Evolutionary conservation across 257 asterid species (phyloP).

Genomic region (Salvia miltiorrhiza): DNA sequence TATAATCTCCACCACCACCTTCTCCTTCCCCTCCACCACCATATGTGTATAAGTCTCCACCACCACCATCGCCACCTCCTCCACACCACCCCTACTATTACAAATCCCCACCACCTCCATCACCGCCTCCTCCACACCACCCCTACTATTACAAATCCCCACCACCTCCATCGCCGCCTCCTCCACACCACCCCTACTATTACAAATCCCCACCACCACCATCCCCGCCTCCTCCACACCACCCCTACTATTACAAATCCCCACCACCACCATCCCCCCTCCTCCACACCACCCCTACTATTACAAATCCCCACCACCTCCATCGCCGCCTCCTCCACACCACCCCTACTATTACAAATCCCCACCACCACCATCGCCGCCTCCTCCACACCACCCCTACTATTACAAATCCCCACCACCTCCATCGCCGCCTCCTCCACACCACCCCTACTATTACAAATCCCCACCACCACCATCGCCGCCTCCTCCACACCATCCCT

Average conservation of each 20-base stretch:
- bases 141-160: not conserved
- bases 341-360: slow-evolving; percentile 11
- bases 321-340: not conserved
- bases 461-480: not conserved
- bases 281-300: not conserved
- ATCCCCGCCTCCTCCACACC: not conserved
- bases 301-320: not conserved
- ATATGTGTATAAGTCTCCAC: not conserved
- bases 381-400: slow-evolving; percentile 1
- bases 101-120: not conserved
- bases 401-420: not conserved
- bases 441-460: not conserved
- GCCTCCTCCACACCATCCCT: not conserved
- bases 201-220: slow-evolving; percentile 6
- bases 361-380: not conserved
- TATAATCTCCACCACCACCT: slow-evolving; percentile 5
- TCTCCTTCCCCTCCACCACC: not conserved
- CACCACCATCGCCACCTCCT: not conserved
- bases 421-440: not conserved
- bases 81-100: not conserved
- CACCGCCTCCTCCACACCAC: slow-evolving; percentile 17
- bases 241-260: not conserved
- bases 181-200: not conserved
- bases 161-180: not conserved
- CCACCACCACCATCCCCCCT: not conserved